Percentiles rank a stretch among this genome's conserved stretches.
Conservation (phyloP, 371 early-diverging fungal species). For the Thermomucor indicae-seudaticae region DNA sequence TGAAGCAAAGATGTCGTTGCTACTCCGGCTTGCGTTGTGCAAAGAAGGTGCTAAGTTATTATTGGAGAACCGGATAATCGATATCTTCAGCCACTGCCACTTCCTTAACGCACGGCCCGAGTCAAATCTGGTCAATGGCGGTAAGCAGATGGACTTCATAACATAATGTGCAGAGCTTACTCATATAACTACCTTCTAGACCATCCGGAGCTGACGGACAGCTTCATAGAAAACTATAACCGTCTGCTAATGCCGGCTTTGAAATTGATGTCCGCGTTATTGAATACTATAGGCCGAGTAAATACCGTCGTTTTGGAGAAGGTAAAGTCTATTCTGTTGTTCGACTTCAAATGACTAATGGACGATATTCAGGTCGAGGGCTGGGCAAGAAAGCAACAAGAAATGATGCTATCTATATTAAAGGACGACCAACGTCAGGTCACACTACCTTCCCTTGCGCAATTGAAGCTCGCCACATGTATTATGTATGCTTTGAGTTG, state of each 20-base stretch:
- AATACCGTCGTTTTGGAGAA: constrained; percentile 43
- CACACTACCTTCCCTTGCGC: constrained; percentile 37
- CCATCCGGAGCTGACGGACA: background rate
- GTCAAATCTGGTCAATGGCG: background rate
- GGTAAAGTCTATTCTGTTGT: constrained; percentile 16
- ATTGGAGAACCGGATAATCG: constrained; percentile 72
- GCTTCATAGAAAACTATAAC: constrained; percentile 51
- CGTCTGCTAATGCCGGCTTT: constrained; percentile 59
- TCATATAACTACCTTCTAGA: background rate
- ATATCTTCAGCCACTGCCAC: constrained; percentile 69
- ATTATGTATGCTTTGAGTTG: constrained; percentile 45
- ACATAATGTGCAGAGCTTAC: background rate
- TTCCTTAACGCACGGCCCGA: constrained; percentile 36
- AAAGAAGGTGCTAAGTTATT: constrained; percentile 75
- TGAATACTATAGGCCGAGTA: constrained; percentile 49
- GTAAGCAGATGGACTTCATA: background rate
- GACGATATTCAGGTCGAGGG: constrained; percentile 37
- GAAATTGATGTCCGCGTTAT: constrained; percentile 53
- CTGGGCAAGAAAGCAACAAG: constrained; percentile 62
- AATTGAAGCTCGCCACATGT: constrained; percentile 43
- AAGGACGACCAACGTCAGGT: constrained; percentile 35
- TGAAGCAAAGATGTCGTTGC: constrained; percentile 80
- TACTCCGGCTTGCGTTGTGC: constrained; percentile 72
- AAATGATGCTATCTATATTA: constrained; percentile 54
- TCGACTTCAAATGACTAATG: background rate